phyloP scores from a whole-genome alignment of 768 basidiomycete genomes.

The Russula dissimulans region DNA sequence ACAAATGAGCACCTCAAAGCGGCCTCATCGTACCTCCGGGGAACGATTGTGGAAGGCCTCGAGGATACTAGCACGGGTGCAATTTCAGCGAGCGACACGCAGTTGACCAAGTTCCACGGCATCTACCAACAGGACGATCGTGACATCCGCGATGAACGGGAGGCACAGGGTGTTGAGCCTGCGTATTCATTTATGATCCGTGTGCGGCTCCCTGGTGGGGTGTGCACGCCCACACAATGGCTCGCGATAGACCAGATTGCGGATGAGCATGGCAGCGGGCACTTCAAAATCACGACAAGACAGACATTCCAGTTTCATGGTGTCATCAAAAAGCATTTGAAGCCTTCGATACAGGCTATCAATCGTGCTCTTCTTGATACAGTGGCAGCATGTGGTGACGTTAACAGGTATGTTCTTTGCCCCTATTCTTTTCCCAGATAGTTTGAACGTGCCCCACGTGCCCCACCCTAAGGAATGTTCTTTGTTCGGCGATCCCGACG shows the following conservation, averaged over 20 bases:
- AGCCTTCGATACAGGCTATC: constrained; percentile 93
- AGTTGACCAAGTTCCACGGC: constrained; percentile 96
- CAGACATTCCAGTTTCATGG: constrained; percentile 99
- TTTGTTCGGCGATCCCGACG: constrained; percentile 85
- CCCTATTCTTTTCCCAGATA: neutral
- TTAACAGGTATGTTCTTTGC: constrained; percentile 58
- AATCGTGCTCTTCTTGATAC: constrained; percentile 88
- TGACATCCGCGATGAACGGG: constrained; percentile 94
- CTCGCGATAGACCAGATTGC: constrained; percentile 91
- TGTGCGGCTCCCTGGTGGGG: constrained; percentile 91
- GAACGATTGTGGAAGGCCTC: constrained; percentile 90
- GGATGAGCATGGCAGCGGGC: constrained; percentile 87
- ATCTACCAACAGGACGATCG: constrained; percentile 97
- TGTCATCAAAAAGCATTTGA: constrained; percentile 93
- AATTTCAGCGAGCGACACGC: constrained; percentile 83
- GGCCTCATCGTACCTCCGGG: constrained; percentile 85
- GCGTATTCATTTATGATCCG: constrained; percentile 99
- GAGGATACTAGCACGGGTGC: constrained; percentile 80
- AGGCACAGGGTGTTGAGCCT: constrained; percentile 86
- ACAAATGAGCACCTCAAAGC: constrained; percentile 99
- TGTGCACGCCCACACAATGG: constrained; percentile 90
- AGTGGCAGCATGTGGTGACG: constrained; percentile 96
- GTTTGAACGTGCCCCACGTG: too few relatives aligned
- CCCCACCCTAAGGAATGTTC: constrained; percentile 57
- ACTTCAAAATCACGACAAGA: constrained; percentile 95